phyloP scores from a whole-genome alignment of 352 stramenopile species.

The Phytophthora sojae region DNA sequence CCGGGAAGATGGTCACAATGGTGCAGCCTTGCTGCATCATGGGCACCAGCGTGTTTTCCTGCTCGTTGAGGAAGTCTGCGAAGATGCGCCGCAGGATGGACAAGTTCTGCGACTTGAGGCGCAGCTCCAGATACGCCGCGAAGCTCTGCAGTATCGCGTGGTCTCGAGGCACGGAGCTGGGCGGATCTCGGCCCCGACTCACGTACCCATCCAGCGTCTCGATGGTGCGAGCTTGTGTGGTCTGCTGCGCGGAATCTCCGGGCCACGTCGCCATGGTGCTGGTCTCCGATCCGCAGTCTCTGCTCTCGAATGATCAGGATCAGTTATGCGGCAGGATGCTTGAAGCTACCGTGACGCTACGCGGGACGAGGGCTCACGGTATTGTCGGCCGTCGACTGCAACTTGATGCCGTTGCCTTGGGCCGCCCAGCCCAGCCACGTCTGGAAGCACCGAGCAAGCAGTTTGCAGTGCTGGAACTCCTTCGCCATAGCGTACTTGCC shows the following conservation, averaged over 20 bases:
- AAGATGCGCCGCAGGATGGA: slow-evolving; percentile 61
- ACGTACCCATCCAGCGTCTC: slow-evolving; percentile 45
- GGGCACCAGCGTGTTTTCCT: slow-evolving; percentile 51
- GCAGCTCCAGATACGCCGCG: slow-evolving; percentile 57
- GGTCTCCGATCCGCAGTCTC: no score
- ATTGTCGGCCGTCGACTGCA: no score
- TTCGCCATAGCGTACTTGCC: slow-evolving; percentile 62
- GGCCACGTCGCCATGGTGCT: not conserved
- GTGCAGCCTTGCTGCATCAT: slow-evolving; percentile 46
- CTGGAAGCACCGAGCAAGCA: slow-evolving; percentile 24
- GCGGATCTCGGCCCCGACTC: slow-evolving; percentile 29
- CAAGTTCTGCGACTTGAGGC: slow-evolving; percentile 56
- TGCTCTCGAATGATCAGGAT: no score
- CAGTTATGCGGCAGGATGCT: no score
- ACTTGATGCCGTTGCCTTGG: no score
- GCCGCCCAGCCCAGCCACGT: not conserved
- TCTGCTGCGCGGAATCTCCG: not conserved
- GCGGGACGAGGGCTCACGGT: no score
- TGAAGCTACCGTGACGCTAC: no score
- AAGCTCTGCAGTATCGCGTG: slow-evolving; percentile 61
- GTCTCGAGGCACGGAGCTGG: slow-evolving; percentile 38
- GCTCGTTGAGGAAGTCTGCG: slow-evolving; percentile 58
- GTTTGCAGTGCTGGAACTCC: slow-evolving; percentile 44
- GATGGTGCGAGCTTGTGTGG: slow-evolving; percentile 20
- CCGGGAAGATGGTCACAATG: slow-evolving; percentile 54